Conservation (phyloP, 2,329 filamentous ascomycete species). For the Juglanconis sp. region DNA sequence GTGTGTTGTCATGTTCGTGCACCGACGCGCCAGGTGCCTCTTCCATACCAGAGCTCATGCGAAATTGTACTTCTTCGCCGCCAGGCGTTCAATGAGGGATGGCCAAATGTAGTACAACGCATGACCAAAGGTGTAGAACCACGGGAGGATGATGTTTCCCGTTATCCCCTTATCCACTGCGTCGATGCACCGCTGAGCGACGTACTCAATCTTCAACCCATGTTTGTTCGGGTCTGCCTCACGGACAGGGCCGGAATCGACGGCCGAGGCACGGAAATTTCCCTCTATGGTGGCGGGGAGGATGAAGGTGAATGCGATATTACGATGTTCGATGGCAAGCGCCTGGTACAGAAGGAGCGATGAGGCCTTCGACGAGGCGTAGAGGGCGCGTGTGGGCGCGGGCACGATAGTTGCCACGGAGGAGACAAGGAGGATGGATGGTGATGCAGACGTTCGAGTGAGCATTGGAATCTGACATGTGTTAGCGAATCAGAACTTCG, state of each 20-base stretch:
- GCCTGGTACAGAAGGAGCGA: slow-evolving; percentile 31
- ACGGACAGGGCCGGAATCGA: slow-evolving; percentile 26
- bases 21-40: too few relatives aligned
- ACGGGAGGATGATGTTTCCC: slow-evolving; percentile 29
- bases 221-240: slow-evolving; percentile 26
- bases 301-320: slow-evolving; percentile 28
- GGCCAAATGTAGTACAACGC: slow-evolving; percentile 31
- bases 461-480: slow-evolving; percentile 26
- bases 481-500: background rate
- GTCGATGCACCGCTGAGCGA: slow-evolving; percentile 27
- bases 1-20: too few relatives aligned
- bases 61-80: slow-evolving; percentile 31
- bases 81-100: slow-evolving; percentile 26
- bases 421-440: slow-evolving; percentile 15
- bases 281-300: slow-evolving; percentile 33
- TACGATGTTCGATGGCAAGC: slow-evolving; percentile 31
- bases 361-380: slow-evolving; percentile 32
- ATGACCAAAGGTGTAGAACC: slow-evolving; percentile 28
- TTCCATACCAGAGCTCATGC: too few relatives aligned
- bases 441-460: slow-evolving; percentile 25
- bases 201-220: slow-evolving; percentile 29
- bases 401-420: slow-evolving; percentile 26
- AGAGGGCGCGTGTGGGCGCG: slow-evolving; percentile 32
- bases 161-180: slow-evolving; percentile 25
- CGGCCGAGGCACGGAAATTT: slow-evolving; percentile 31